Evolutionary conservation across 495 filamentous ascomycete genomes (phyloP).

Genomic region (Hypoxylon intermedium): DNA sequence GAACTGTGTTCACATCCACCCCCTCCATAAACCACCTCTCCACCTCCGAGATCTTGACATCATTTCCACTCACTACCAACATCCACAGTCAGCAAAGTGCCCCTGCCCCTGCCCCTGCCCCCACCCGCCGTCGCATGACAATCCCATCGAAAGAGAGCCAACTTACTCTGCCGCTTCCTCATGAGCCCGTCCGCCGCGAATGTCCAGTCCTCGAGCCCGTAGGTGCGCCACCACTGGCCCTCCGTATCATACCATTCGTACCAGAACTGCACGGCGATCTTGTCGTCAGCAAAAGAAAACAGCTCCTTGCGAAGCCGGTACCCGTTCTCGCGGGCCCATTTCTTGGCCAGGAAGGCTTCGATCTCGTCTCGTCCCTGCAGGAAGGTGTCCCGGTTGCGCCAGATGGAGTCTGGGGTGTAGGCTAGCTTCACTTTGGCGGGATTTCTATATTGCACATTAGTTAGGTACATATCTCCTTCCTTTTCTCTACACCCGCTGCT

Average conservation of each 20-base stretch:
- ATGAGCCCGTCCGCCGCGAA: constrained; percentile 81
- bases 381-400: constrained; percentile 81
- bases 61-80: constrained; percentile 80
- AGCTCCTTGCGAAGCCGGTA: constrained; percentile 88
- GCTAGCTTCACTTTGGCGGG: constrained; percentile 69
- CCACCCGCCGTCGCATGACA: no score
- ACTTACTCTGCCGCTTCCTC: constrained; percentile 74
- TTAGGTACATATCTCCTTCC: no score
- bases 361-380: constrained; percentile 73
- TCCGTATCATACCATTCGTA: constrained; percentile 80
- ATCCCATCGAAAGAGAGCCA: background rate
- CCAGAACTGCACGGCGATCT: constrained; percentile 92
- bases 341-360: constrained; percentile 72
- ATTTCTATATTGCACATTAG: constrained; percentile 70
- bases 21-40: constrained; percentile 74
- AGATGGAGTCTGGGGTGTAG: constrained; percentile 80
- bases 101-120: background rate
- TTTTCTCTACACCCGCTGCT: no score
- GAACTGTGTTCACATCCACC: constrained; percentile 75
- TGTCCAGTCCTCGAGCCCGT: constrained; percentile 93
- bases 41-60: constrained; percentile 69
- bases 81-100: background rate
- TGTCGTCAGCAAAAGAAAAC: constrained; percentile 73
- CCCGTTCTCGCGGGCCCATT: constrained; percentile 76
- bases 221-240: constrained; percentile 89